Base-by-base conservation (phyloP, 148 eudicot species). In the Dysphania ambrosioides region DNA sequence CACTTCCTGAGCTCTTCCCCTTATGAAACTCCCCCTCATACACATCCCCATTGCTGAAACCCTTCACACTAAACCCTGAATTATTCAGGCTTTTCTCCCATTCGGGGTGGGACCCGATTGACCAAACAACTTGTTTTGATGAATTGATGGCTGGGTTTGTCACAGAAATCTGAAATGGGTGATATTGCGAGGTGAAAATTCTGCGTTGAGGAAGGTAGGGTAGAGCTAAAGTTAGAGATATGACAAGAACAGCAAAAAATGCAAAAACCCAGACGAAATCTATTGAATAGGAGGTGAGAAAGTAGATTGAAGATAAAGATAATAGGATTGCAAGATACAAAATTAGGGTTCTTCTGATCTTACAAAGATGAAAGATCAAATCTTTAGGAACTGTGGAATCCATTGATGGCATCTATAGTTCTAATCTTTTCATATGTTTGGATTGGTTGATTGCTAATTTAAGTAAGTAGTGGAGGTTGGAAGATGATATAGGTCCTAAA, bases 21-120 rank as follows among this genome's bases (percentile, higher is more conserved):
- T 60, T 71, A 11, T 78, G 76, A 42, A 85, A 79, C 40, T 85
- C 88, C 19, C 88, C 88, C 76, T 85, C 84, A 73, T 83, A 85
- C 6, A 81, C 78, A 73, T 85, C 86, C 27, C 88, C 86, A 78
- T 85, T 85, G n/a, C 72, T 77, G 65, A 69, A 85, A 7, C 76
- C 81, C 65, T 78, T 80, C 3, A 83, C 84, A 76, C 80, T 73
- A 71, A 40, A 75, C 55, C 88, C 88, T 29, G 84, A 76, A 66
- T n/a, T n/a, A n/a, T 36, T 38, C 23, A 24, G 29, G 34, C 44
- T 57, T 18, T 78, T 80, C 8, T 80, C 81, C 23, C 47, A 30
- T 59, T 80, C 82, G 5, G 81, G 68, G 74, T 80, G 70, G n/a
- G 76, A 80, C 63, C 88, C 86, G 57, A 85, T 85, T 63, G 88